Percentiles rank a stretch among this genome's conserved stretches.
Conservation (phyloP, 2,329 filamentous ascomycete genomes). For the Colletotrichum tofieldiae region DNA sequence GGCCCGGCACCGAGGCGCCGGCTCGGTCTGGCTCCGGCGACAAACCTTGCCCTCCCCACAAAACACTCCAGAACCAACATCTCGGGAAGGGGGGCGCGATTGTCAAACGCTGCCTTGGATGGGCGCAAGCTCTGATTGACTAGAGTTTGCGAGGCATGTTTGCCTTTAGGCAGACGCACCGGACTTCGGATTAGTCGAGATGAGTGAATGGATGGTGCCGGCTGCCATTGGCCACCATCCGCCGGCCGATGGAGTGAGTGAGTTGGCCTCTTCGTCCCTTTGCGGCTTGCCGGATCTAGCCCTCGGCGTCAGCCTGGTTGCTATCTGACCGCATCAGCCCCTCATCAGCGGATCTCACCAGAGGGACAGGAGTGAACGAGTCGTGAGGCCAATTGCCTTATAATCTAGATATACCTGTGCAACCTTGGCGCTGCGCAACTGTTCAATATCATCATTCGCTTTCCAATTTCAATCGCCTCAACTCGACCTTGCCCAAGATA, state of each 20-base stretch:
- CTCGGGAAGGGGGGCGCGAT: background rate
- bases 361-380: background rate
- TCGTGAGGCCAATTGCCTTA: background rate
- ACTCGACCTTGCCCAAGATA: too few species aligned
- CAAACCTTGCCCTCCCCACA: background rate
- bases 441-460: background rate
- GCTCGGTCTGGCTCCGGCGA: background rate
- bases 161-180: constrained; percentile 12
- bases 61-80: background rate
- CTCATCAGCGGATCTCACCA: background rate
- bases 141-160: background rate
- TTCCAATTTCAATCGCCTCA: background rate
- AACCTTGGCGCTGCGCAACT: background rate
- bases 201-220: background rate
- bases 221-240: background rate
- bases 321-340: background rate
- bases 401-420: background rate
- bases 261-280: background rate
- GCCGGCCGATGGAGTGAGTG: background rate
- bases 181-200: background rate
- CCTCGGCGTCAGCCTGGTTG: background rate
- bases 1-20: background rate
- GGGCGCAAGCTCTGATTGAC: background rate
- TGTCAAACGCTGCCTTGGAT: background rate
- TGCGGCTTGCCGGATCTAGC: background rate